Base-by-base conservation (phyloP, 1,139 yeast genomes). In the Meyerozyma sp. region DNA sequence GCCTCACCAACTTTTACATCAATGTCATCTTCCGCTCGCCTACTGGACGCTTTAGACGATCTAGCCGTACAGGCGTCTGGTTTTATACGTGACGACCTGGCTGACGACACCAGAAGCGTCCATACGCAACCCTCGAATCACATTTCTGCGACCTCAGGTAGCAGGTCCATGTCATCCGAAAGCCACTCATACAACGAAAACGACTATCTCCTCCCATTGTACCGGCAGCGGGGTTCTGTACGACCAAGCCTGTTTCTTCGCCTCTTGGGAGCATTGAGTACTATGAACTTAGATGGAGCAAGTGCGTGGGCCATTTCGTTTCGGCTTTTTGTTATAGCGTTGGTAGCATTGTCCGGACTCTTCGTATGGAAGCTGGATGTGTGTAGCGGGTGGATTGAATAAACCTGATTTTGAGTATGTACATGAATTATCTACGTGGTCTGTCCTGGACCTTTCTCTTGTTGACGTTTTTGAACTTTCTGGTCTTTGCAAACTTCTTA, bases 401-500 rank as follows among this genome's bases (percentile, higher is more conserved):
- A 32, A 34, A 38, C 27, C 30, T 18, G 29, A 18, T 26, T 30
- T 20, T 21, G 36, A 39, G 34, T 44, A 40, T 44, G 42, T 46
- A 35, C 42, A 46, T 41, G 36, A 43, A 30, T 40, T 44, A 45
- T 43, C 49, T 41, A 51, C 48, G 32, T 62, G 86, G 86, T 75
- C 91, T 80, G 63, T 91, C 97, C 65, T 84, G 83, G 46, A 90
- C 90, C 75, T 88, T 83, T 78, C 79, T 76, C 66, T 79, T 83
- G 66, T 91, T 91, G 51, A 77, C 83, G 61, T 87, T 79, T 69
- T 86, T 89, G 61, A 94, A 94, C 58, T 85, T 82, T 70, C 98
- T 84, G 29, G 98, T 93, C 80, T 90, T 91, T 72, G 82, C 91
- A 46, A 89, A 86, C 66, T 93, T 94, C 79, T 91, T 91, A 53